These are phyloP conservation scores for Diaporthe caulivora DNA, from an alignment of 2,329 filamentous ascomycete species.

Conservation along the genomic window DNA sequence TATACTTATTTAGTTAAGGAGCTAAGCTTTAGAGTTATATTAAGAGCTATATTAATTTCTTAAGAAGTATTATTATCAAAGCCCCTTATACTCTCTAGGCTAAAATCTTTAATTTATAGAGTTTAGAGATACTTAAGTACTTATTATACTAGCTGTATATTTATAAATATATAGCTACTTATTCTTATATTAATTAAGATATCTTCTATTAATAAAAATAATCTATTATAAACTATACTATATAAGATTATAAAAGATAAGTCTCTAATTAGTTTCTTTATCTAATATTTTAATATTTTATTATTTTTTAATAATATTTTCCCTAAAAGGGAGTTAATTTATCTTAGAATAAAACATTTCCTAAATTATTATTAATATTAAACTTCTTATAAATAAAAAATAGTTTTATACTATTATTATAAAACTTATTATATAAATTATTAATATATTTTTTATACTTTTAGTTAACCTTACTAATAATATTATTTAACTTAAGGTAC, in stretches of 20 bases:
- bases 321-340: neutral
- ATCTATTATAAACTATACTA: neutral
- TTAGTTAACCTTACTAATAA: neutral
- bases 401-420: too few species aligned
- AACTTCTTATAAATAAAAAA: neutral
- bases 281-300: neutral
- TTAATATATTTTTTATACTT: too few species aligned
- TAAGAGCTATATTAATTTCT: neutral
- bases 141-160: neutral
- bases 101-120: neutral
- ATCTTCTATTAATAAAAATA: neutral
- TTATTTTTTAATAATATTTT: neutral
- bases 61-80: neutral
- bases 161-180: constrained; percentile 5
- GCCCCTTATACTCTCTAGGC: neutral
- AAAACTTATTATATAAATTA: too few species aligned
- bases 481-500: neutral
- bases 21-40: neutral
- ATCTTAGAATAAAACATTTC: neutral
- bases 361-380: neutral
- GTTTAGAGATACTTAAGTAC: neutral
- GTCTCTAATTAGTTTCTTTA: neutral
- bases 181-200: neutral
- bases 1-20: neutral
- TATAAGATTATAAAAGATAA: too few species aligned